Evolutionary conservation across 2,329 filamentous ascomycete genomes (phyloP).

Genomic region (Fusarium penzigii): DNA sequence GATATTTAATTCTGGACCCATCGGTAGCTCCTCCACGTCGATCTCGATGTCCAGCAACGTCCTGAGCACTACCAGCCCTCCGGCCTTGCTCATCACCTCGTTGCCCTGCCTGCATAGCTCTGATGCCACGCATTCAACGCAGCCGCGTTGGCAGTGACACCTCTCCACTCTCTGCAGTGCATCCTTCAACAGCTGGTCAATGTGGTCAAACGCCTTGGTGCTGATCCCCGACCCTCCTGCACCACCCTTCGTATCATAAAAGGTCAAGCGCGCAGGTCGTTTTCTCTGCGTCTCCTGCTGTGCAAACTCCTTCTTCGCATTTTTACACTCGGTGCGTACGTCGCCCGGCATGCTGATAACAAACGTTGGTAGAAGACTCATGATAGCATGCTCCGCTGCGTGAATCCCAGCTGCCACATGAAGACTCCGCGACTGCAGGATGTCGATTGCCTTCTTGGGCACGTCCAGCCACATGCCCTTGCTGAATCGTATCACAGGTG

Average conservation of each 20-base stretch:
- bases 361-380: slow-evolving; percentile 86
- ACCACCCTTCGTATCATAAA: slow-evolving; percentile 94
- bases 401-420: slow-evolving; percentile 90
- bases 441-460: slow-evolving; percentile 74
- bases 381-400: slow-evolving; percentile 87
- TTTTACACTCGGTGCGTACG: slow-evolving; percentile 92
- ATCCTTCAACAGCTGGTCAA: slow-evolving; percentile 75
- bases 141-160: slow-evolving; percentile 78
- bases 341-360: slow-evolving; percentile 89
- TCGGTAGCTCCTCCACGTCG: slow-evolving; percentile 80
- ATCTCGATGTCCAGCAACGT: slow-evolving; percentile 74
- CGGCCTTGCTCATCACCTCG: slow-evolving; percentile 91
- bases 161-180: slow-evolving; percentile 74
- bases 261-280: slow-evolving; percentile 83
- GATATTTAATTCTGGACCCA: slow-evolving; percentile 73
- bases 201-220: slow-evolving; percentile 90
- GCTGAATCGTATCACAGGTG: slow-evolving; percentile 79
- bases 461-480: slow-evolving; percentile 98
- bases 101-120: slow-evolving; percentile 85
- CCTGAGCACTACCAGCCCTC: slow-evolving; percentile 78
- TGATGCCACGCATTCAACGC: slow-evolving; percentile 85
- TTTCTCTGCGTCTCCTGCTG: slow-evolving; percentile 70
- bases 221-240: slow-evolving; percentile 81
- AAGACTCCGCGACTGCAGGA: slow-evolving; percentile 70
- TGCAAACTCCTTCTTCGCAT: slow-evolving; percentile 82